A percentile compares a stretch with the other conserved stretches of the same genome.
Evolutionary conservation across 805 yeast species (phyloP).

Genomic region (Martiniozyma abietophila): DNA sequence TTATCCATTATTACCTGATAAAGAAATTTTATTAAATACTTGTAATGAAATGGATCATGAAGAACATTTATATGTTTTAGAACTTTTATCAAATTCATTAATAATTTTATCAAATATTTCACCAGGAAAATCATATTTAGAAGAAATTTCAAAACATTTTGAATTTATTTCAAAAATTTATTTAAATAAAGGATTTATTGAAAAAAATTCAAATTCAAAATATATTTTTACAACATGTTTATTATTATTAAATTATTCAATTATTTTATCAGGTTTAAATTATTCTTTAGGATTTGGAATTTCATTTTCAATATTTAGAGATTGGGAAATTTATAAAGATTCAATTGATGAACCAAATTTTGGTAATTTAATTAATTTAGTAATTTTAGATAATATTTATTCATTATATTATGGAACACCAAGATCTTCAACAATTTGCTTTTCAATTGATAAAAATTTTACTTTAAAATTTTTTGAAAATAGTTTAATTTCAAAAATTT

Average conservation of each 20-base stretch:
- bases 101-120: slow-evolving; percentile 27
- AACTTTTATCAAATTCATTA: slow-evolving; percentile 33
- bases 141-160: slow-evolving; percentile 28
- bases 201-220: slow-evolving; percentile 19
- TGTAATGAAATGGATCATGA: slow-evolving; percentile 23
- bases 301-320: slow-evolving; percentile 47
- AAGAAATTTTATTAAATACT: slow-evolving; percentile 19
- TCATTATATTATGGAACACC: slow-evolving; percentile 42
- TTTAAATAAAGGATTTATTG: slow-evolving; percentile 27
- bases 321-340: slow-evolving; percentile 39
- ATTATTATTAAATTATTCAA: slow-evolving; percentile 42
- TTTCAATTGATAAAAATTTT: slow-evolving; percentile 16
- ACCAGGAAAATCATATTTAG: slow-evolving; percentile 15
- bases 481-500: slow-evolving; percentile 7
- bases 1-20: slow-evolving; percentile 38
- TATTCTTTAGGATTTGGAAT: slow-evolving; percentile 49
- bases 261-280: slow-evolving; percentile 49
- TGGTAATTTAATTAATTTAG: slow-evolving; percentile 35
- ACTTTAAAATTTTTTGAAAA: slow-evolving; percentile 12
- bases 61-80: slow-evolving; percentile 26
- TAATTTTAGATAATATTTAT: slow-evolving; percentile 43
- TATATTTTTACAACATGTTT: slow-evolving; percentile 31
- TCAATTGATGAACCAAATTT: slow-evolving; percentile 17
- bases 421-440: slow-evolving; percentile 16
- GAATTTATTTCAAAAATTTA: slow-evolving; percentile 29